Evolutionary conservation across 352 stramenopile genomes (phyloP).

Genomic region (Globisporangium cylindrosporum): DNA sequence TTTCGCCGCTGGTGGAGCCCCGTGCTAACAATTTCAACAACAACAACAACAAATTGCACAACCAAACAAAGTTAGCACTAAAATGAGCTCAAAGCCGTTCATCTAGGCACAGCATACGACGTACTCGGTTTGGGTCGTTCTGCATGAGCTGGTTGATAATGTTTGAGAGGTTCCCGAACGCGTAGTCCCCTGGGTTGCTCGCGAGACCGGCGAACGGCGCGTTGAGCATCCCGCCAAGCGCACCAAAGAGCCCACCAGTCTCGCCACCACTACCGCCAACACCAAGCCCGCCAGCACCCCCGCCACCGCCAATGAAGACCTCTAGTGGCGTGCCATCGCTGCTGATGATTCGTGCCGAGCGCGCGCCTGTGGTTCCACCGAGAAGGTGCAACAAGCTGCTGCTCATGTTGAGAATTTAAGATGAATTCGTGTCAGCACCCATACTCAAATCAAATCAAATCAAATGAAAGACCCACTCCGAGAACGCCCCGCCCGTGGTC

Average conservation of each 20-base stretch:
- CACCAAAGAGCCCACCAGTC: conserved; percentile 48
- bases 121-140: conserved; percentile 82
- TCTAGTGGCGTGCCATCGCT: conserved; percentile 70
- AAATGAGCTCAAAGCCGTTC: not conserved
- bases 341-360: conserved; percentile 55
- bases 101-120: not conserved
- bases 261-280: conserved; percentile 32
- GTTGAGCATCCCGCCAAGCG: conserved; percentile 57
- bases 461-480: conserved; percentile 9
- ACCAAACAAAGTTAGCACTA: conserved; percentile 2
- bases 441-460: not conserved
- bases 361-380: conserved; percentile 24
- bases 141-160: conserved; percentile 90
- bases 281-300: conserved; percentile 19
- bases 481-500: conserved; percentile 12
- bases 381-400: conserved; percentile 53
- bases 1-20: conserved; percentile 72
- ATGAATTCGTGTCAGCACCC: not conserved
- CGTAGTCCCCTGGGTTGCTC: conserved; percentile 77
- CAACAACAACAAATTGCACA: conserved; percentile 7
- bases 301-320: conserved; percentile 60
- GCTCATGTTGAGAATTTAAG: not conserved
- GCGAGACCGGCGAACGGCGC: conserved; percentile 17
- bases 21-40: conserved; percentile 43
- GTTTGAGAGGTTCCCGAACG: conserved; percentile 79